phyloP scores from a whole-genome alignment of 768 basidiomycete genomes.

The Cystobasidium tubakii region DNA sequence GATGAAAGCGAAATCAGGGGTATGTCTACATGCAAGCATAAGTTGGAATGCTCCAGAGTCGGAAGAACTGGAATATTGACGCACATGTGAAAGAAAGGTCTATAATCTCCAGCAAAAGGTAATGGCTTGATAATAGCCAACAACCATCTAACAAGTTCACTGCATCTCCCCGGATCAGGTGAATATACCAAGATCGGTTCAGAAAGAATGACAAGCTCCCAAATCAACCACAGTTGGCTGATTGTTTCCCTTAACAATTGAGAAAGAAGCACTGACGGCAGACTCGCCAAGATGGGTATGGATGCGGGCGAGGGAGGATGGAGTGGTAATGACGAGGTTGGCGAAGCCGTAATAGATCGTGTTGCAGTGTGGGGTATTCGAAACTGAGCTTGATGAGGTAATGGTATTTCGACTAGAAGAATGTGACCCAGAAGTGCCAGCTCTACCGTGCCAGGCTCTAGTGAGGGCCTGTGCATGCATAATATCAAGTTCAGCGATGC shows the following conservation, averaged over 20 bases:
- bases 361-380: neutral
- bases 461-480: constrained; percentile 24
- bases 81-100: constrained; percentile 95
- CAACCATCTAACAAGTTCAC: constrained; percentile 83
- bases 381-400: constrained; percentile 26
- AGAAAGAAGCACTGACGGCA: constrained; percentile 60
- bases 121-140: constrained; percentile 79
- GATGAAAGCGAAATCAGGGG: constrained; percentile 53
- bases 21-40: too few relatives aligned
- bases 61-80: constrained; percentile 56
- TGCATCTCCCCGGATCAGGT: constrained; percentile 68
- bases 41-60: too few relatives aligned
- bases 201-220: constrained; percentile 87
- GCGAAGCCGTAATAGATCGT: neutral
- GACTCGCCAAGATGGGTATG: constrained; percentile 63
- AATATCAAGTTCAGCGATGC: too few relatives aligned
- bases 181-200: constrained; percentile 85
- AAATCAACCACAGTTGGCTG: constrained; percentile 55
- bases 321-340: neutral
- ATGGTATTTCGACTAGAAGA: constrained; percentile 22
- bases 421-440: constrained; percentile 25
- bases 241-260: constrained; percentile 49
- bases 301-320: constrained; percentile 7
- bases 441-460: constrained; percentile 26
- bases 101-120: constrained; percentile 67